These are phyloP conservation scores for Cryphonectria radicalis DNA, from an alignment of 2,329 filamentous ascomycete species.

Conservation along the genomic window DNA sequence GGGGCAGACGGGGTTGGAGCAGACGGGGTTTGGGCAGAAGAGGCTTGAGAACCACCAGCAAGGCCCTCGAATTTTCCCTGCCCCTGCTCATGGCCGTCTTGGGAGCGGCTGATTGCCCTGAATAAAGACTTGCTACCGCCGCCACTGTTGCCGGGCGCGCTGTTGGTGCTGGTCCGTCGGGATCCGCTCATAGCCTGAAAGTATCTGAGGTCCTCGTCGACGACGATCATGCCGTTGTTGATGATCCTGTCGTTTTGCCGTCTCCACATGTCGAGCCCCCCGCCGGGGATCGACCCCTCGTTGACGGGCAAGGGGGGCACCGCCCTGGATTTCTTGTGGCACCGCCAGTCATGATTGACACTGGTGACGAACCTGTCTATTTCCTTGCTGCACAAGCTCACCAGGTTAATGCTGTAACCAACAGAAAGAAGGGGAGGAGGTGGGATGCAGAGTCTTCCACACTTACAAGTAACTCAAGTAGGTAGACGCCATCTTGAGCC, in stretches of 20 bases:
- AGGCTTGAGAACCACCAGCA: neutral
- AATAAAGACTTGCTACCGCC: slow-evolving; percentile 38
- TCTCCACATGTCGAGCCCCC: slow-evolving; percentile 60
- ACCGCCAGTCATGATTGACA: slow-evolving; percentile 47
- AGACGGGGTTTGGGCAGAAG: no score
- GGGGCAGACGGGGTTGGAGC: no score
- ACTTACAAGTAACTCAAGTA: slow-evolving; percentile 55
- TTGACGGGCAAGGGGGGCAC: slow-evolving; percentile 21
- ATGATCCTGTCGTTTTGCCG: slow-evolving; percentile 45
- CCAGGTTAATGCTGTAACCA: neutral
- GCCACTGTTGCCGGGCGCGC: slow-evolving; percentile 21
- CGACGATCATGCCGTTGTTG: slow-evolving; percentile 48
- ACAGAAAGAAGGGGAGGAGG: neutral
- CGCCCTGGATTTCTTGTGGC: slow-evolving; percentile 43
- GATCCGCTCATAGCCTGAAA: slow-evolving; percentile 35
- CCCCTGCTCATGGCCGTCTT: neutral
- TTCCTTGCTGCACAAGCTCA: slow-evolving; percentile 38
- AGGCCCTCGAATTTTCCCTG: neutral
- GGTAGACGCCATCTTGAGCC: slow-evolving; percentile 60
- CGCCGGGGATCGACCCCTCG: slow-evolving; percentile 49
- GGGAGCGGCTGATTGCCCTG: slow-evolving; percentile 43
- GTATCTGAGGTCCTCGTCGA: slow-evolving; percentile 36
- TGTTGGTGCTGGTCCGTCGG: slow-evolving; percentile 38
- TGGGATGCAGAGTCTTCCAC: neutral
- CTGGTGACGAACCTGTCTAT: slow-evolving; percentile 58